Evolutionary conservation across 805 yeast genomes (phyloP).

Genomic region (Candida coquimbonensis): DNA sequence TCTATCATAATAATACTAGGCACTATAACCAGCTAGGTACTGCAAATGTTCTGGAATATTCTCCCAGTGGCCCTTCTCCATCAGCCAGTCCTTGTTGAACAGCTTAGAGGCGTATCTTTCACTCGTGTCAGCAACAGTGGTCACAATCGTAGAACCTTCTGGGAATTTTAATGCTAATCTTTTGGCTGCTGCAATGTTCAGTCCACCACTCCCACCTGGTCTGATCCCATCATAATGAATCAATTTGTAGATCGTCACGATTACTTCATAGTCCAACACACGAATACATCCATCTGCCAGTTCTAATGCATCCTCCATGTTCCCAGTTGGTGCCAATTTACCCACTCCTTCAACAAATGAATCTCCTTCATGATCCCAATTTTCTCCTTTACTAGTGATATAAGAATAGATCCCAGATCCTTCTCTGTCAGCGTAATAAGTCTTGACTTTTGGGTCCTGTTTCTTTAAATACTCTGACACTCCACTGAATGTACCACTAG

Average conservation of each 20-base stretch:
- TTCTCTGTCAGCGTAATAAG: constrained; percentile 72
- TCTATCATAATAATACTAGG: neutral
- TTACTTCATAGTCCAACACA: constrained; percentile 13
- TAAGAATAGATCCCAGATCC: constrained; percentile 56
- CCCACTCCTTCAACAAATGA: constrained; percentile 24
- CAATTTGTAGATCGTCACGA: constrained; percentile 13
- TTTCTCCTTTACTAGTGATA: constrained; percentile 13
- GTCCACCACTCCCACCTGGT: constrained; percentile 20
- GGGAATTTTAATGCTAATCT: constrained; percentile 17
- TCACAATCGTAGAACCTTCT: constrained; percentile 21
- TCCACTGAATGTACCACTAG: constrained; percentile 81
- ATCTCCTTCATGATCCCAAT: constrained; percentile 19
- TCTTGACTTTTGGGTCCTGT: constrained; percentile 29
- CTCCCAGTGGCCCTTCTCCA: constrained; percentile 18
- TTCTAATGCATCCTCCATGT: constrained; percentile 14
- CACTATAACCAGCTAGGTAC: constrained; percentile 8
- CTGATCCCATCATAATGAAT: constrained; percentile 14
- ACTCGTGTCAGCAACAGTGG: constrained; percentile 18
- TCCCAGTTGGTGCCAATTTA: constrained; percentile 17
- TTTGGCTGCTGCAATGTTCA: constrained; percentile 19
- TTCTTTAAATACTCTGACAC: constrained; percentile 57
- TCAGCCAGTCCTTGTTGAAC: constrained; percentile 15
- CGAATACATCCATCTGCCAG: constrained; percentile 14
- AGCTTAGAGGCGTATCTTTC: constrained; percentile 20
- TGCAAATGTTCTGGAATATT: constrained; percentile 13